Conservation (phyloP, 495 filamentous ascomycete genomes). For the Massariosphaeria phaeospora region DNA sequence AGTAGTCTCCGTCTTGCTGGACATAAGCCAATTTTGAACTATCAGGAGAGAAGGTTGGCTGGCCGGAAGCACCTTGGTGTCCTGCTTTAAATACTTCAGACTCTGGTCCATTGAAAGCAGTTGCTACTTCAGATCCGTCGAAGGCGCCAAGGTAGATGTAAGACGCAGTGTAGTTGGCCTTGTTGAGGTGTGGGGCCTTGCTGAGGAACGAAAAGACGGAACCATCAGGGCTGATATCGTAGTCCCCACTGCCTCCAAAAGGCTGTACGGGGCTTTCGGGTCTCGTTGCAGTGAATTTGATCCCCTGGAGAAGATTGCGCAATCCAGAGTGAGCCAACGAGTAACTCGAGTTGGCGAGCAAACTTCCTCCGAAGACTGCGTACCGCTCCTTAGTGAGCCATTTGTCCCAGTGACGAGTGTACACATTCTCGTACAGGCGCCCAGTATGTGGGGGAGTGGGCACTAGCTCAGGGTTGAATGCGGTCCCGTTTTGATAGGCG, state of each 20-base stretch:
- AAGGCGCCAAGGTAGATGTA: constrained; percentile 70
- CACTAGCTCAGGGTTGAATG: constrained; percentile 57
- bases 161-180: constrained; percentile 74
- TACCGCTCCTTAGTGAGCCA: constrained; percentile 53
- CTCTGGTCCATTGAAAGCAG: constrained; percentile 44
- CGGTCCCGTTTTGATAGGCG: constrained; percentile 55
- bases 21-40: constrained; percentile 69
- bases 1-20: constrained; percentile 57
- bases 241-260: constrained; percentile 55
- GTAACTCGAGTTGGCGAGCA: constrained; percentile 34
- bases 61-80: constrained; percentile 59
- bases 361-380: constrained; percentile 46
- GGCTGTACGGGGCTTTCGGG: constrained; percentile 50
- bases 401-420: constrained; percentile 72
- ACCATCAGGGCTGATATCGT: constrained; percentile 51
- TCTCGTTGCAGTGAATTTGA: constrained; percentile 40
- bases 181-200: constrained; percentile 71
- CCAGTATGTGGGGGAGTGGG: constrained; percentile 54
- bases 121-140: constrained; percentile 25
- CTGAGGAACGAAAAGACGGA: constrained; percentile 66
- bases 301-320: constrained; percentile 44
- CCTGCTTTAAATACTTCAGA: constrained; percentile 39
- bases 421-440: constrained; percentile 63
- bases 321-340: constrained; percentile 27
- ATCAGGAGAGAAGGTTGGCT: constrained; percentile 69